Evolutionary conservation across 169 alveolate genomes (phyloP).

Genomic region (Babesia ovis): DNA sequence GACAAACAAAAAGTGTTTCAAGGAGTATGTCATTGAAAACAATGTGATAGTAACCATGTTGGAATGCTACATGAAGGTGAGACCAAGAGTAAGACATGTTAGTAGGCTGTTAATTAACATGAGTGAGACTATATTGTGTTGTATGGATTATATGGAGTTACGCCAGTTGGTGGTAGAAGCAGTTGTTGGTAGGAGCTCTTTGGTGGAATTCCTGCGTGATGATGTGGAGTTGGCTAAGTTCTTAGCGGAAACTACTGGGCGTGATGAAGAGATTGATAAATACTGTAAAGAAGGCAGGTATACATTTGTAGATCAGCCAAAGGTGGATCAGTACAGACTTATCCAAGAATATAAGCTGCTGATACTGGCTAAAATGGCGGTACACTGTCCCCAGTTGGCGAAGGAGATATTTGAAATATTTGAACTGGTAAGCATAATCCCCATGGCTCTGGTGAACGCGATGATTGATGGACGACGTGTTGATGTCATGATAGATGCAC

Average conservation of each 20-base stretch:
- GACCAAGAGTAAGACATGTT: background rate
- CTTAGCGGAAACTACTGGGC: background rate
- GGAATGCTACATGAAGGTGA: constrained; percentile 1
- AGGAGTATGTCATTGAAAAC: constrained; percentile 22
- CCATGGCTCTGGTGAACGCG: background rate
- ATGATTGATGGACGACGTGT: constrained; percentile 11
- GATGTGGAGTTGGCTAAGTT: constrained; percentile 15
- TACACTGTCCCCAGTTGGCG: constrained; percentile 38
- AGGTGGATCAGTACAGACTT: background rate
- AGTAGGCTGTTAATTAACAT: background rate
- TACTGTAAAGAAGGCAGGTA: constrained; percentile 1
- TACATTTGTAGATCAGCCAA: background rate
- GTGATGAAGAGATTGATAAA: constrained; percentile 11
- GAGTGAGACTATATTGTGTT: constrained; percentile 27
- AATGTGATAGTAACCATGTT: constrained; percentile 10
- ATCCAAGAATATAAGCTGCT: constrained; percentile 23
- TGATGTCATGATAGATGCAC: constrained; percentile 39
- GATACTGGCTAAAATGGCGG: constrained; percentile 40
- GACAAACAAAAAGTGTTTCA: constrained; percentile 30
- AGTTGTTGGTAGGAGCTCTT: background rate
- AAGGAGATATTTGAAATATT: constrained; percentile 19
- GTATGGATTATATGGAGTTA: constrained; percentile 50
- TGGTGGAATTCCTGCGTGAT: constrained; percentile 2
- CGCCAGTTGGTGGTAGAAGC: constrained; percentile 39
- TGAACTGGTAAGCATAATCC: constrained; percentile 19